Percentiles rank a stretch among this genome's conserved stretches.
Evolutionary conservation across 1,284 basidiomycete genomes (phyloP).

Genomic region (Phellopilus nigrolimitatus): DNA sequence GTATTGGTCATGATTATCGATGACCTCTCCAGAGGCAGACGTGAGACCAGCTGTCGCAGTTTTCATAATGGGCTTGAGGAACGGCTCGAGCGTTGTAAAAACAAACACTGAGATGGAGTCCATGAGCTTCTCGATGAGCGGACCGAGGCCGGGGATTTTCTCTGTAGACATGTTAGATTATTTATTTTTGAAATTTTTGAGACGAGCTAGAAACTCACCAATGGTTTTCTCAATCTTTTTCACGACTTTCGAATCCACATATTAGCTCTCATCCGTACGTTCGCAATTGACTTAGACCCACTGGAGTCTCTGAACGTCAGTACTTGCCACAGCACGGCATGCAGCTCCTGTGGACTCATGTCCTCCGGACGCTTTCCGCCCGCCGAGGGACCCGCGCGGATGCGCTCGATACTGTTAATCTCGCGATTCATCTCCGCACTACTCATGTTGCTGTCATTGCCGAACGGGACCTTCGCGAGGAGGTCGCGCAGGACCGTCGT

Average conservation of each 20-base stretch:
- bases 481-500: conserved; percentile 47
- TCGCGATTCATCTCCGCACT: conserved; percentile 63
- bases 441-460: conserved; percentile 29
- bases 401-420: conserved; percentile 70
- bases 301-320: conserved; percentile 81
- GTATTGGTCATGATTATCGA: conserved; percentile 77
- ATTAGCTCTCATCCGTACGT: conserved; percentile 20
- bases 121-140: conserved; percentile 78
- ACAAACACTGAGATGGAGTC: conserved; percentile 79
- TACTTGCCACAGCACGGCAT: conserved; percentile 81
- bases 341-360: conserved; percentile 87
- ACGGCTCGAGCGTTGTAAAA: conserved; percentile 79
- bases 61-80: conserved; percentile 68
- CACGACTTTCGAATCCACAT: conserved; percentile 41
- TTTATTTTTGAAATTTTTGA: not conserved
- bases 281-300: conserved; percentile 23
- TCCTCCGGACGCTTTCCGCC: conserved; percentile 65
- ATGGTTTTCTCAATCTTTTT: conserved; percentile 88
- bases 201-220: conserved; percentile 40
- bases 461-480: conserved; percentile 59
- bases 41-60: conserved; percentile 59
- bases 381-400: conserved; percentile 52
- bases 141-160: conserved; percentile 63
- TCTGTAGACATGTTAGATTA: conserved; percentile 34
- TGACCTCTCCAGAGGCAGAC: conserved; percentile 68